Conservation (phyloP, 768 basidiomycete species). For the Xerocomellus dryophilus region DNA sequence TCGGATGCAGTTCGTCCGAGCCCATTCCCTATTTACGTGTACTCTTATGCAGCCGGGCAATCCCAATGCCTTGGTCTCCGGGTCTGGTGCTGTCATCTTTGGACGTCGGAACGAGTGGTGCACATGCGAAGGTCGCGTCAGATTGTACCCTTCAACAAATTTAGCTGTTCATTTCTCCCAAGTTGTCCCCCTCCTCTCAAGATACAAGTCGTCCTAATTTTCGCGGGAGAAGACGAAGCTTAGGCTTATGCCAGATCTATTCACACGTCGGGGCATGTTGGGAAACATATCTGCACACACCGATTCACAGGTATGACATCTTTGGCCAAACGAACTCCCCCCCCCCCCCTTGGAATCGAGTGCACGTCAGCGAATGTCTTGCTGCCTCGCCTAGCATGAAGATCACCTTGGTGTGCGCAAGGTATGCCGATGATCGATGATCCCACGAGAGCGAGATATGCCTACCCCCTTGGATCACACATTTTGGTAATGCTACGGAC, state of each 20-base stretch:
- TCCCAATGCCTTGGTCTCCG: background rate
- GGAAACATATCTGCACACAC: constrained; percentile 4
- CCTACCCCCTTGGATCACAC: background rate
- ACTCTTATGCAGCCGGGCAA: background rate
- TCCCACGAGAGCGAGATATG: constrained; percentile 1
- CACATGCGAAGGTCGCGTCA: background rate
- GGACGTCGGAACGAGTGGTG: background rate
- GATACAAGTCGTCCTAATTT: constrained; percentile 10
- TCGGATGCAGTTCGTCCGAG: background rate
- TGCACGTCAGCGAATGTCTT: constrained; percentile 8
- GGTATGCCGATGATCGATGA: constrained; percentile 9
- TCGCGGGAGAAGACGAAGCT: constrained; percentile 28
- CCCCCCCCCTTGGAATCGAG: background rate
- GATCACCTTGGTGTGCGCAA: background rate
- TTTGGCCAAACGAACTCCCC: constrained; percentile 6
- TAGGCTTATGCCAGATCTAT: constrained; percentile 10
- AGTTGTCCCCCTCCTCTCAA: background rate
- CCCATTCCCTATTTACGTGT: constrained; percentile 1
- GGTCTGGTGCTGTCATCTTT: background rate
- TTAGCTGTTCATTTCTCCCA: background rate
- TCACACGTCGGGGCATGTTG: constrained; percentile 17
- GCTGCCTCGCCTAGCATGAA: constrained; percentile 8
- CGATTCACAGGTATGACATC: constrained; percentile 7
- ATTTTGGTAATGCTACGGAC: background rate
- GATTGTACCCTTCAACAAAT: background rate